Evolutionary conservation across 371 early-diverging fungal species (phyloP), one percentile per base, ranked within the genome.

Genomic region (Rhizopus delemar): DNA sequence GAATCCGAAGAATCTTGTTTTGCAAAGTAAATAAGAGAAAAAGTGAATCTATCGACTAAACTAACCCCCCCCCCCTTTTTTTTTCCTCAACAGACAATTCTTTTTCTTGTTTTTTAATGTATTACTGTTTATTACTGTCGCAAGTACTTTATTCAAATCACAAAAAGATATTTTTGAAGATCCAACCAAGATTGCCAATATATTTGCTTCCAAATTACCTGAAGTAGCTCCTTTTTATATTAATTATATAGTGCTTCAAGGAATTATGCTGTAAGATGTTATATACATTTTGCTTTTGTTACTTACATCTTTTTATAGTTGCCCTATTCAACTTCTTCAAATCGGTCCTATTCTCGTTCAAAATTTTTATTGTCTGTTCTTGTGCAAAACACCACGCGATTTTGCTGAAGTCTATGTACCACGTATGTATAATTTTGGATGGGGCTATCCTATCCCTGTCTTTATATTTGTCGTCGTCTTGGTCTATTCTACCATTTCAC

Each of bases 61-160:
- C 43, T 41, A 35, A 38, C 45, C n/a, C n/a, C n/a, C n/a, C n/a
- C n/a, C n/a, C n/a, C n/a, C 36, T 16, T 4, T 46, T 28, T 73
- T 73, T 62, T 63, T 63, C 66, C 2, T 2, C 22, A 22, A 22
- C 22, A 92, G 93, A 66, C 91, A 93, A 73, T 95, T 91, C 70
- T 88, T 89, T 54, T 96, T 94, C 62, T 83, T 89, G 52, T 69
- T 96, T 32, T 88, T 91, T 77, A 97, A 95, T 71, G 88, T 96
- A 7, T 70, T 97, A 41, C 74, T 97, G 52, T 85, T 94, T 9
- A 90, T 93, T 69, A 88, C 90, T 5, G 76, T 94, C 8, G 90
- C 91, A 4, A 83, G 86, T 36, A 90, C 93, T 0, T 68, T 93
- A 53, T 89, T 90, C 72, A 80, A 88, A 46, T 77, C 89, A 12